Evolutionary conservation across 2,329 filamentous ascomycete genomes (phyloP).

Genomic region (Helicocarpus griseus): DNA sequence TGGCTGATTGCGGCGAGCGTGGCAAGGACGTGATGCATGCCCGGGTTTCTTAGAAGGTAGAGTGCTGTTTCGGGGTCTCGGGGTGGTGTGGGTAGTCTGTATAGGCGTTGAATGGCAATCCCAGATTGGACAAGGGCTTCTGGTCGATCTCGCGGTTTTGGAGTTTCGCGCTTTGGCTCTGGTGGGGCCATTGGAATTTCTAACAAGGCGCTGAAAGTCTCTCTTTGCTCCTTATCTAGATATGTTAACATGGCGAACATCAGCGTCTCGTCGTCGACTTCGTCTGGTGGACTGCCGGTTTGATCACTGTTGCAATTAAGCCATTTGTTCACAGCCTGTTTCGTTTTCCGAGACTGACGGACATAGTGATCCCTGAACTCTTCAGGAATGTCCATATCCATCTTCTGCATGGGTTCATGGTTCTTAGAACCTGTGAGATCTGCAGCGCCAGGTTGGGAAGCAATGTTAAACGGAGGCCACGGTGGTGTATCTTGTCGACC

Average conservation of each 20-base stretch:
- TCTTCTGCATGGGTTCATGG: constrained; percentile 58
- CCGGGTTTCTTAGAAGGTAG: constrained; percentile 73
- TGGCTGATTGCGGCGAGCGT: constrained; percentile 80
- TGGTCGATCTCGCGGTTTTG: constrained; percentile 54
- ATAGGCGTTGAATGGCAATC: constrained; percentile 72
- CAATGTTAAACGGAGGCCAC: constrained; percentile 81
- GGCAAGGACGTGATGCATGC: constrained; percentile 74
- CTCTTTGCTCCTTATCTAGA: constrained; percentile 63
- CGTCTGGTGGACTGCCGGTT: constrained; percentile 66
- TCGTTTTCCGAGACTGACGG: constrained; percentile 83
- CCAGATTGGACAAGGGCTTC: constrained; percentile 67
- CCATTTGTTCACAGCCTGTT: constrained; percentile 85
- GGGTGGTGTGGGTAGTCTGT: constrained; percentile 61
- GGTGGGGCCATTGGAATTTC: constrained; percentile 46
- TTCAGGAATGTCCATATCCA: constrained; percentile 89
- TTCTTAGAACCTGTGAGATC: constrained; percentile 43
- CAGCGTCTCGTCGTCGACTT: constrained; percentile 88
- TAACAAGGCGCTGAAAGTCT: constrained; percentile 72
- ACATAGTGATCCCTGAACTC: constrained; percentile 90
- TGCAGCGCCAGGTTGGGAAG: constrained; percentile 46
- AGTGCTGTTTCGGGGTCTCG: constrained; percentile 79
- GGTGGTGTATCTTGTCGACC: constrained; percentile 74
- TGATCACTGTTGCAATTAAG: constrained; percentile 68
- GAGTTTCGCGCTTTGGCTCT: constrained; percentile 55
- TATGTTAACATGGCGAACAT: constrained; percentile 90